These are phyloP conservation scores for Podaxis sp. DNA, from an alignment of 768 basidiomycete species.

Conservation along the genomic window DNA sequence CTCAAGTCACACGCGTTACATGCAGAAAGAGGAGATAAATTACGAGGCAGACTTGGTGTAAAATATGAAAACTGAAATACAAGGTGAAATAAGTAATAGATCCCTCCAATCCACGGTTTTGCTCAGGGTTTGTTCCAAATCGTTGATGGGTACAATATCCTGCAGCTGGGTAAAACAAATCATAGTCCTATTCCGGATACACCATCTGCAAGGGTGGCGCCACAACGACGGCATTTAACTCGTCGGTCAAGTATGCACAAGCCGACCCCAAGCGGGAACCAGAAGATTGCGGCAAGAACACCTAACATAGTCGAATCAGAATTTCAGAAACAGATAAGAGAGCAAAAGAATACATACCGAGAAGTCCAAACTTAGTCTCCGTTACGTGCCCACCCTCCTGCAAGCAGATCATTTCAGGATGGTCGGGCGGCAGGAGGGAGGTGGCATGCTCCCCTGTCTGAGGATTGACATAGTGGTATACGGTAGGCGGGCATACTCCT, in stretches of 20 bases:
- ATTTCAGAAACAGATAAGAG: slow-evolving; percentile 4
- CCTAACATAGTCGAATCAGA: slow-evolving; percentile 39
- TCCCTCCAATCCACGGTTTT: not conserved
- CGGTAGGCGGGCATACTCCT: slow-evolving; percentile 42
- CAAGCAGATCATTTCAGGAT: slow-evolving; percentile 86
- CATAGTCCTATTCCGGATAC: slow-evolving; percentile 33
- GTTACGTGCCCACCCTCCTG: slow-evolving; percentile 70
- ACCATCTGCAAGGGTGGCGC: slow-evolving; percentile 41
- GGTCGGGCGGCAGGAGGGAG: slow-evolving; percentile 69
- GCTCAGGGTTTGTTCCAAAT: not conserved
- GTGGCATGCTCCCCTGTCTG: slow-evolving; percentile 54
- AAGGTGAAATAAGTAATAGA: not conserved
- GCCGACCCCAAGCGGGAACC: slow-evolving; percentile 85
- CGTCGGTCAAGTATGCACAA: slow-evolving; percentile 74
- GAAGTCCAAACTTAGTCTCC: slow-evolving; percentile 63
- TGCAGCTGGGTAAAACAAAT: not conserved
- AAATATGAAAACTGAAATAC: not conserved
- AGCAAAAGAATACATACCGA: slow-evolving; percentile 47
- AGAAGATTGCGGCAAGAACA: slow-evolving; percentile 77
- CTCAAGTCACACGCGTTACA: not conserved
- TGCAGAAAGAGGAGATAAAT: not conserved
- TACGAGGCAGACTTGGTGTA: not conserved
- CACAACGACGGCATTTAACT: slow-evolving; percentile 61
- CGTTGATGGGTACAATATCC: not conserved
- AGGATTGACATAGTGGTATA: slow-evolving; percentile 73